These are phyloP conservation scores for Fusarium tricinctum DNA, from an alignment of 2,329 filamentous ascomycete genomes.

Conservation along the genomic window DNA sequence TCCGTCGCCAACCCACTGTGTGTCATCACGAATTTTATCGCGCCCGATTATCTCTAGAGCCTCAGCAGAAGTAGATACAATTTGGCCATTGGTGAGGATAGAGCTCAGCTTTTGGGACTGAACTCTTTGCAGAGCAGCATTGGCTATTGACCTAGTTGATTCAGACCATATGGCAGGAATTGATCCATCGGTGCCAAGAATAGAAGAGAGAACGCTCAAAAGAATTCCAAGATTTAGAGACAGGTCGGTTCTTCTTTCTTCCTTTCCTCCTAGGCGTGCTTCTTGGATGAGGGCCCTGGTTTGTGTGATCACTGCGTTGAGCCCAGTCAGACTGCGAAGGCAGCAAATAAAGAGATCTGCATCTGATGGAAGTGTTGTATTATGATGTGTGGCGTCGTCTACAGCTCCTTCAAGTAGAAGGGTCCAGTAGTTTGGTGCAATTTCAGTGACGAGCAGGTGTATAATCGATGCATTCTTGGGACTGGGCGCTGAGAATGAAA, in stretches of 20 bases:
- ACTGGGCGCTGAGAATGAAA: constrained; percentile 62
- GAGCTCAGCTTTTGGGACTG: constrained; percentile 58
- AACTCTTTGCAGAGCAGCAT: constrained; percentile 48
- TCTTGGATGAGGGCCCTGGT: constrained; percentile 73
- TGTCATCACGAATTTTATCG: constrained; percentile 45
- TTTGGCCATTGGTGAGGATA: constrained; percentile 63
- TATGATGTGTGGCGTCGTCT: constrained; percentile 15
- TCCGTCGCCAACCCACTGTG: constrained; percentile 75
- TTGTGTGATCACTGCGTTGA: constrained; percentile 82
- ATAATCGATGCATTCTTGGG: constrained; percentile 81
- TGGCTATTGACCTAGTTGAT: constrained; percentile 46
- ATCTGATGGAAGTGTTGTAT: constrained; percentile 52
- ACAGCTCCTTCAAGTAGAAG: constrained; percentile 65
- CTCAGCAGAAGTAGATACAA: constrained; percentile 67
- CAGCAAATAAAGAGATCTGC: constrained; percentile 70
- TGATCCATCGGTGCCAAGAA: constrained; percentile 58
- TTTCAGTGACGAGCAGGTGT: constrained; percentile 79
- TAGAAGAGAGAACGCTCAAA: constrained; percentile 59
- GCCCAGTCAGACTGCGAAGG: constrained; percentile 79
- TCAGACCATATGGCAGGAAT: constrained; percentile 57
- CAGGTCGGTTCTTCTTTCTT: constrained; percentile 58
- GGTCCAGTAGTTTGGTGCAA: constrained; percentile 86
- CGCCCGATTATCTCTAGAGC: constrained; percentile 65
- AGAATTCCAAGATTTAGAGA: constrained; percentile 60
- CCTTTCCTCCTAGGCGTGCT: constrained; percentile 57